Base-by-base conservation (phyloP, 2,329 filamentous ascomycete species). In the Phialemonium atrogriseum region DNA sequence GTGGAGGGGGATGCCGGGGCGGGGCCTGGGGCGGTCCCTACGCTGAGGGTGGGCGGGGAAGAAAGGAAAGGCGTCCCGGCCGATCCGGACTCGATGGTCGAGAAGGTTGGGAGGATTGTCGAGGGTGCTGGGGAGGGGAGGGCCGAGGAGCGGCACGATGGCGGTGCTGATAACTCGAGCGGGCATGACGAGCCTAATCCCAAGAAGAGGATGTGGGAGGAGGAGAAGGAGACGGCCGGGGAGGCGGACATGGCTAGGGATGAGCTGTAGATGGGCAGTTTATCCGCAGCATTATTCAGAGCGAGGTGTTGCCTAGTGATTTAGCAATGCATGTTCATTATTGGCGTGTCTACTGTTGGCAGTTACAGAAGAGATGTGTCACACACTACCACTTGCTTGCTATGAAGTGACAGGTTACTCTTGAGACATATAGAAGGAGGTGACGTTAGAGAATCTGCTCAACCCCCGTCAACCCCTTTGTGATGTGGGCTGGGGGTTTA, bases 181-280 rank as follows among this genome's bases (percentile, higher is more conserved):
- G 23, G 53, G 48, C 29, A 52, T 51, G 41, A 53, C 52, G 40
- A 40, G 16, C 46, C 51, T 17, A 78, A 78, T 49, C 70, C 71
- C 6, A 77, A 69, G 60, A 78, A 78, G 59, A 68, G 72, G 55
- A 68, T 69, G 56, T 75, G 72, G 61, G 72, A 77, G 41, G 71
- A 71, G 36, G 36, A 44, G 10, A 37, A 40, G 7, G 47, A 43
- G 31, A 42, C 24, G 2, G 38, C 34, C 18, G 43, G 41, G 34
- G 21, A 42, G 7, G 44, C 35, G 11, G 11, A 25, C 11, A 33
- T 20, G 29, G 38, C 38, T 9, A 47, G 46, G 36, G 50, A 55
- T 37, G 52, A 55, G 36, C 35, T 55, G 23, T 55, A 34, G 33
- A 3, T 14, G 15, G 20, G n/a, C n/a, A n/a, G n/a, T n/a, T n/a